phyloP scores from a whole-genome alignment of 2,329 filamentous ascomycete species.

The Arthroderma sp. region DNA sequence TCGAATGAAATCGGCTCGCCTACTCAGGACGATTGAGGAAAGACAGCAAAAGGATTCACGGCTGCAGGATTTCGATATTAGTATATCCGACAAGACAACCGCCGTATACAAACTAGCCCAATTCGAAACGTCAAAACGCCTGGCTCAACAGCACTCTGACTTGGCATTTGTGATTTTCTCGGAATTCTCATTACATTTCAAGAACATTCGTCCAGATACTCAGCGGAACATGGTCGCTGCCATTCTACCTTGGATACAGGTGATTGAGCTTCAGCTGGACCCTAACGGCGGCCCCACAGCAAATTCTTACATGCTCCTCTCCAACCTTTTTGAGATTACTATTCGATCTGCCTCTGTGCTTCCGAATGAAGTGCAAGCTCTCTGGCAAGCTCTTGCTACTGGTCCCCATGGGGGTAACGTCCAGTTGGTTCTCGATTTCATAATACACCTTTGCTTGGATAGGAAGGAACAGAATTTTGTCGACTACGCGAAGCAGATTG shows the following conservation, averaged over 20 bases:
- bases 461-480: constrained; percentile 96
- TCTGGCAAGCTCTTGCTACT: constrained; percentile 93
- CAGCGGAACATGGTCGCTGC: constrained; percentile 91
- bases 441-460: constrained; percentile 86
- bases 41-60: constrained; percentile 76
- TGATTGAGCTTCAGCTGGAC: constrained; percentile 81
- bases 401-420: constrained; percentile 90
- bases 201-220: constrained; percentile 64
- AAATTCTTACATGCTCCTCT: constrained; percentile 84
- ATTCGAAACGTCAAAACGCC: constrained; percentile 84
- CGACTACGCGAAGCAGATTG: constrained; percentile 93
- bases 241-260: constrained; percentile 91
- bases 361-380: constrained; percentile 91
- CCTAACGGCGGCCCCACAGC: constrained; percentile 82
- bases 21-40: constrained; percentile 71
- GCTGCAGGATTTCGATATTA: constrained; percentile 94
- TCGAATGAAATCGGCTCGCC: constrained; percentile 69
- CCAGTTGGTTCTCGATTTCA: constrained; percentile 85
- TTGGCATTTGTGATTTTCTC: constrained; percentile 90
- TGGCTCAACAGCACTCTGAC: constrained; percentile 79
- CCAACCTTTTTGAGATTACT: constrained; percentile 91
- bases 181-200: constrained; percentile 89
- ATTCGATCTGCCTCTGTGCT: constrained; percentile 78
- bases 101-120: constrained; percentile 96
- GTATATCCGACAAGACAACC: constrained; percentile 95